phyloP scores from a whole-genome alignment of 163 green algal genomes.

The Chlorella variabilis region DNA sequence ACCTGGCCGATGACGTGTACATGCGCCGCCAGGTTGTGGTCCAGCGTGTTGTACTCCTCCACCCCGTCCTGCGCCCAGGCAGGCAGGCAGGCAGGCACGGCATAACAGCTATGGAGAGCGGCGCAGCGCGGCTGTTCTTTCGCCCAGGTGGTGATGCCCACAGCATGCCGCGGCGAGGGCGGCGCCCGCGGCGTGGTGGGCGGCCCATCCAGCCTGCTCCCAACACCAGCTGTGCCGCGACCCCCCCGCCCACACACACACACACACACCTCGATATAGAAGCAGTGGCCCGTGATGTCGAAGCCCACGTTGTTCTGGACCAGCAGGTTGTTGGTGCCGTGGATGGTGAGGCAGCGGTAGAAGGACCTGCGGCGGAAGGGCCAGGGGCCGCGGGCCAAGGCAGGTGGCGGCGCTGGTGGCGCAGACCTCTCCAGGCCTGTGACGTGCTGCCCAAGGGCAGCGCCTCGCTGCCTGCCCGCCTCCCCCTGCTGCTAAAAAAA shows the following conservation, averaged over 20 bases:
- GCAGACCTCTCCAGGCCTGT: no score
- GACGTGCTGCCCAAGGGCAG: no score
- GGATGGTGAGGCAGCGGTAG: slow-evolving; percentile 47
- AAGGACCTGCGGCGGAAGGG: slow-evolving; percentile 32
- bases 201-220: no score
- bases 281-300: slow-evolving; percentile 35
- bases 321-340: slow-evolving; percentile 36
- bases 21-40: slow-evolving; percentile 71
- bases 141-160: no score
- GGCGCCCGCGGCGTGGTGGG: no score
- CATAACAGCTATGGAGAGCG: no score
- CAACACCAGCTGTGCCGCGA: not conserved
- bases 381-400: not conserved
- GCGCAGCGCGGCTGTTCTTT: no score
- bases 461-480: no score
- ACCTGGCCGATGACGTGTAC: slow-evolving; percentile 65
- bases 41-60: slow-evolving; percentile 58
- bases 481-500: no score
- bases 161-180: no score
- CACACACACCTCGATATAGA: slow-evolving; percentile 27
- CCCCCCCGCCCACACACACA: not conserved
- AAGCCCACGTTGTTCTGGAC: slow-evolving; percentile 47
- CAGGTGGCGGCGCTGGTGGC: not conserved
- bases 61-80: slow-evolving; percentile 43
- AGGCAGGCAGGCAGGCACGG: not conserved